These are phyloP conservation scores for Patellaria atrata DNA, from an alignment of 495 filamentous ascomycete genomes.

Conservation along the genomic window DNA sequence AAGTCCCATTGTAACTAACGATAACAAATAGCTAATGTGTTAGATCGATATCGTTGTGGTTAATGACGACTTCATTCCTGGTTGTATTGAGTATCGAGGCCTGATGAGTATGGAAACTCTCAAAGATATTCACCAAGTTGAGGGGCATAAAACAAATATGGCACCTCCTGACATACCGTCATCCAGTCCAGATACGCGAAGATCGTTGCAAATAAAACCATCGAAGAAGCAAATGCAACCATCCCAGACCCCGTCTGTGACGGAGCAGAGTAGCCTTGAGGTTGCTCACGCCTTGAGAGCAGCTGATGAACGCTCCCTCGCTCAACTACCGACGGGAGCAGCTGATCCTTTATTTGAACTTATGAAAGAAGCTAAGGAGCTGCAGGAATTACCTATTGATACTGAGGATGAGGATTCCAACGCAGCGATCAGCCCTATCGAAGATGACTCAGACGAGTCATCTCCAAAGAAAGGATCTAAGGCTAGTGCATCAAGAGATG, in stretches of 20 bases:
- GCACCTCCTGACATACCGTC: neutral
- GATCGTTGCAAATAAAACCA: slow-evolving; percentile 20
- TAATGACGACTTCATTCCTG: slow-evolving; percentile 62
- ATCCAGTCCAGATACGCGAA: slow-evolving; percentile 4
- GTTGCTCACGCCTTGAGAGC: too few relatives aligned
- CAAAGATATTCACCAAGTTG: slow-evolving; percentile 5
- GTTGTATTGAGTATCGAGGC: slow-evolving; percentile 51
- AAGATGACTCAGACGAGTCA: slow-evolving; percentile 13
- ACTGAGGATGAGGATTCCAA: slow-evolving; percentile 16
- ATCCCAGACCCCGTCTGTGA: slow-evolving; percentile 15
- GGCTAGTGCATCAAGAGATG: slow-evolving; percentile 19
- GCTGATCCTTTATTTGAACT: slow-evolving; percentile 34
- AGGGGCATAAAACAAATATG: slow-evolving; percentile 3
- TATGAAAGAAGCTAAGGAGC: slow-evolving; percentile 40
- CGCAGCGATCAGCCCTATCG: slow-evolving; percentile 12
- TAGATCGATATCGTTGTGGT: slow-evolving; percentile 45
- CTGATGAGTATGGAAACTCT: slow-evolving; percentile 38
- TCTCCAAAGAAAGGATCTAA: slow-evolving; percentile 9
- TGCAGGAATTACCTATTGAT: slow-evolving; percentile 34
- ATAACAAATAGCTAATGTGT: slow-evolving; percentile 2
- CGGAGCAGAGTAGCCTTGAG: slow-evolving; percentile 7
- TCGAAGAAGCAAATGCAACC: slow-evolving; percentile 7
- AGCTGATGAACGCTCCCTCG: too few relatives aligned
- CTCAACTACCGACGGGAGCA: too few relatives aligned
- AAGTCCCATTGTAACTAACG: slow-evolving; percentile 13